A percentile compares a stretch with the other conserved stretches of the same genome.
Conservation (phyloP, 148 eudicot species). For the Vaccinium darrowii region DNA sequence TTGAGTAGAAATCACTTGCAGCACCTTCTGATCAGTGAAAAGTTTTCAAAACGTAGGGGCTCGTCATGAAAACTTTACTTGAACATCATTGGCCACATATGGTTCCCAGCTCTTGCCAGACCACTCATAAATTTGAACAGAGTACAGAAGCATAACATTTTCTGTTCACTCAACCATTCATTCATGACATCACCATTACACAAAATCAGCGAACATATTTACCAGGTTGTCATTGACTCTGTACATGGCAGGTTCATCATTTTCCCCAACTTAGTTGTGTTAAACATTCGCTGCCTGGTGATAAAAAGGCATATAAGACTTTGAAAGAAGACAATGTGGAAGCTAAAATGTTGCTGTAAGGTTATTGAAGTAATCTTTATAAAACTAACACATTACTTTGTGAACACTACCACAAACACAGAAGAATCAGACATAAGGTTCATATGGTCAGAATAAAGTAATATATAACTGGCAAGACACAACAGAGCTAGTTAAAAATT, state of each 20-base stretch:
- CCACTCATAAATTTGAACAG: constrained; percentile 84
- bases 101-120: constrained; percentile 89
- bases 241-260: constrained; percentile 75
- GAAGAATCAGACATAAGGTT: too few species aligned
- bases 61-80: constrained; percentile 83
- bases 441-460: not conserved
- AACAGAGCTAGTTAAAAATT: not conserved
- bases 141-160: constrained; percentile 27
- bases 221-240: constrained; percentile 91
- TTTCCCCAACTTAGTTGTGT: constrained; percentile 75
- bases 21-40: constrained; percentile 37
- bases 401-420: not conserved
- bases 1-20: not conserved
- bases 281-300: constrained; percentile 67
- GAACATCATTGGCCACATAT: constrained; percentile 62
- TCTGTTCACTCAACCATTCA: not conserved
- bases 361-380: not conserved
- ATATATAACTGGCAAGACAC: not conserved
- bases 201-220: constrained; percentile 14
- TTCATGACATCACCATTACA: not conserved
- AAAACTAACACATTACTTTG: not conserved
- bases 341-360: not conserved
- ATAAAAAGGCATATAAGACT: not conserved
- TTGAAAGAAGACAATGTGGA: not conserved
- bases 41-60: constrained; percentile 87